Base-by-base conservation (phyloP, 768 basidiomycete genomes). In the Cystoderma amianthinum region DNA sequence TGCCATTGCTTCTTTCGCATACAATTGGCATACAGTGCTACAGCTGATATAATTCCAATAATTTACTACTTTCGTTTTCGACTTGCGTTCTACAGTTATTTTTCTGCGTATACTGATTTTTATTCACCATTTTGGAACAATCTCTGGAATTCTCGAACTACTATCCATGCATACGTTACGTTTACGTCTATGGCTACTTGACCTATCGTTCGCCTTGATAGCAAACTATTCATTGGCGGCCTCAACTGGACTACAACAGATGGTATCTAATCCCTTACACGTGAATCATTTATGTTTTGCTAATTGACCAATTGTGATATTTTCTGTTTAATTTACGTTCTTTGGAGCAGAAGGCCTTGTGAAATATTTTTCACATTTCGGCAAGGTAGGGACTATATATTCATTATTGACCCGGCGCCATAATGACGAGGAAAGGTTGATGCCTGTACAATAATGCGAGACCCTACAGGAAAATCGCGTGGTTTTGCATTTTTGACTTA, bases 171-270 rank as follows among this genome's bases (percentile, higher is more conserved):
- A 46, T 57, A 54, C 48, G 39, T 52, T 52, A 45, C 41, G 48
- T 48, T 48, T 56, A 54, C 46, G 40, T 40, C 51, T 43, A 47
- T 44, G 50, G 43, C 47, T 20, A 42, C 45, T 55, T 45, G 47
- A 44, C 3, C 51, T 52, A 52, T 48, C 43, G 47, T 46, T 42
- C 50, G 45, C 44, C 53, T 50, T 56, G 41, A 49, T 76, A 90
- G 88, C 63, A 91, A 91, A 74, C 81, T 91, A 74, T 91, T 91
- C 69, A 81, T 91, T 61, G 88, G 88, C 52, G 88, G 88, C 55
- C 72, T 91, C 49, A 90, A 83, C 68, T 91, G 88, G 88, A 86
- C 89, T 58, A 91, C 88, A 57, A 85, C 82, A 66, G 88, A 90
- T 71, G 88, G 88, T 90, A 72, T 69, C 62, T 52, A 53, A 50